Conservation (phyloP, 495 filamentous ascomycete genomes). For the Mytilinidion resinicola region DNA sequence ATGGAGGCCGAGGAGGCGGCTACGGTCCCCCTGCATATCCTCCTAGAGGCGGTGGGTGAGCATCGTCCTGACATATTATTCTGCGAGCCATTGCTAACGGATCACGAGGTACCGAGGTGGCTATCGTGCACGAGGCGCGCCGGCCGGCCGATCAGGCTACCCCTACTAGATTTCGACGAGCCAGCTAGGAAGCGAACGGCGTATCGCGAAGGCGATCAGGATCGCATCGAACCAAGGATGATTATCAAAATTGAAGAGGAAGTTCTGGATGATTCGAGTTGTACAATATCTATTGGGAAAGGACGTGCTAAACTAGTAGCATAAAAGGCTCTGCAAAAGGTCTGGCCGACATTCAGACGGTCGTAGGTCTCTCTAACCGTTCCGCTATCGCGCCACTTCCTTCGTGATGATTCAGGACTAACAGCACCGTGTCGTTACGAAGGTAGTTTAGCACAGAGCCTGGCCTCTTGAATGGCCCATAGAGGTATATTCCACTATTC, state of each 20-base stretch:
- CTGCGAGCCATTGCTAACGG: background rate
- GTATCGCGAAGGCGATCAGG: no score
- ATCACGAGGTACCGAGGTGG: slow-evolving; percentile 45
- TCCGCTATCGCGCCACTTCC: no score
- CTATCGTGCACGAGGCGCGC: slow-evolving; percentile 59
- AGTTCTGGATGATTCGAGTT: slow-evolving; percentile 2
- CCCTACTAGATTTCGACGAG: slow-evolving; percentile 54
- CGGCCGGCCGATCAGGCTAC: slow-evolving; percentile 54
- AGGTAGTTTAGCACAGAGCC: no score
- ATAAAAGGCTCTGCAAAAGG: no score
- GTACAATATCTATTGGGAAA: slow-evolving; percentile 13
- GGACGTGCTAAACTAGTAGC: background rate
- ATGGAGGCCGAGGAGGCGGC: slow-evolving; percentile 53
- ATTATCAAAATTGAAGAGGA: no score
- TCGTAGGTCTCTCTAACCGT: no score
- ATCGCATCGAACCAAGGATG: no score
- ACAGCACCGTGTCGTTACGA: no score
- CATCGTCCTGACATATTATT: background rate
- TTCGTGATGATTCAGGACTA: no score
- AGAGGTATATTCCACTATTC: no score
- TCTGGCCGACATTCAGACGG: no score
- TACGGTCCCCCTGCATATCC: slow-evolving; percentile 22
- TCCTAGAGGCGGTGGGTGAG: slow-evolving; percentile 19
- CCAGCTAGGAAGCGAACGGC: background rate
- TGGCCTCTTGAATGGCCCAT: no score